Evolutionary conservation across 306 rosid species (phyloP), one percentile per base, ranked within the genome.

Genomic region (Psophocarpus tetragonolobus): DNA sequence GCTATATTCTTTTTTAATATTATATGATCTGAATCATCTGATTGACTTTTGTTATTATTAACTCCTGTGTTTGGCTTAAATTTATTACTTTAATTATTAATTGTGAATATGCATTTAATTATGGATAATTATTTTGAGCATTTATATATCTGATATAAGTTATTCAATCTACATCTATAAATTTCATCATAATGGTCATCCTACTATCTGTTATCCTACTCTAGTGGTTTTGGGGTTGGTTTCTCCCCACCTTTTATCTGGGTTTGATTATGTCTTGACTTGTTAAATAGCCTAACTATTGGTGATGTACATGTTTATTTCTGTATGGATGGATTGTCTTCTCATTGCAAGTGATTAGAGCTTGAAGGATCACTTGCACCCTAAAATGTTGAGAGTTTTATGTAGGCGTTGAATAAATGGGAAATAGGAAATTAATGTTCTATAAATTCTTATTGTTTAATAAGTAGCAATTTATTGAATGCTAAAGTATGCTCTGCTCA

Each of bases 401-500:
- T 44, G 20, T 36, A 3, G 70, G 32, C n/a, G 30, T 70, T 32
- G 11, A 48, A 48, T 56, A 24, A 61, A 32, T 23, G 4, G n/a
- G 32, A 71, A 61, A 32, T 23, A 2, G n/a, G 32, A 71, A 14
- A 5, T 26, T 3, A 17, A 4, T 79, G 30, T n/a, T 58, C 30
- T 11, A 0, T 26, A 4, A 23, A 13, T 26, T 39, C 11, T n/a
- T 11, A 27, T 38, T 14, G n/a, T 21, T n/a, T 42, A 1, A 20
- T 6, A 2, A 13, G 20, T 74, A 14, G 51, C 60, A 3, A 35
- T 60, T 81, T 81, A 10, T 29, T 17, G 10, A 35, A 10, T 38
- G 35, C 35, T 66, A 73, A 29, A 66, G 54, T 73, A 35, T 65
- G 45, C 36, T 20, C 21, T 81, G 65, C 35, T 48, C 1, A 35